phyloP scores from a whole-genome alignment of 2,329 filamentous ascomycete species.

The Colletotrichum siamense region DNA sequence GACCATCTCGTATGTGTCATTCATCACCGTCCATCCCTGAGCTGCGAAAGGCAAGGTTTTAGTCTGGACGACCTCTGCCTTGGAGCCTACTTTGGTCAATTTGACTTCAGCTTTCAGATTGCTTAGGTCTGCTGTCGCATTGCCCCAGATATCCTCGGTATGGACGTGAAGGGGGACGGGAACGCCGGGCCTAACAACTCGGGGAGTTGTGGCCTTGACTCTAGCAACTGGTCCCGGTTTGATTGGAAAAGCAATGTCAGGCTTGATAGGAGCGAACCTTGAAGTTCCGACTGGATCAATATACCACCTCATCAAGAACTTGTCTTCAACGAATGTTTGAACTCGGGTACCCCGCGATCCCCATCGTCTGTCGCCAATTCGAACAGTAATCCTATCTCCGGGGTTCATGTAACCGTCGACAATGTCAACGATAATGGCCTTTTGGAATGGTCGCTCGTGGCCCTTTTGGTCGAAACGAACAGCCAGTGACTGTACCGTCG shows the following conservation, averaged over 20 bases:
- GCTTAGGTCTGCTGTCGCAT: slow-evolving; percentile 25
- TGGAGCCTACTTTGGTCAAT: neutral
- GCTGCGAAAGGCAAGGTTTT: neutral
- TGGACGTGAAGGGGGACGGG: slow-evolving; percentile 28
- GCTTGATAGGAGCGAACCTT: slow-evolving; percentile 36
- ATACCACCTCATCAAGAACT: slow-evolving; percentile 39
- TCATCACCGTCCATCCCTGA: slow-evolving; percentile 10
- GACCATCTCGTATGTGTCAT: neutral
- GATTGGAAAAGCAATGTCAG: slow-evolving; percentile 33
- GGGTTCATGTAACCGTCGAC: slow-evolving; percentile 42
- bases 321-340: slow-evolving; percentile 40
- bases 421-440: slow-evolving; percentile 40
- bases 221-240: slow-evolving; percentile 24
- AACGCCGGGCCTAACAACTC: slow-evolving; percentile 24
- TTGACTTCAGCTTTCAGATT: neutral
- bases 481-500: slow-evolving; percentile 35
- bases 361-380: slow-evolving; percentile 36
- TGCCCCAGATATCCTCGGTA: slow-evolving; percentile 32
- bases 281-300: slow-evolving; percentile 41
- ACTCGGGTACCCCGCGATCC: slow-evolving; percentile 34
- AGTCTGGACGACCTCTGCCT: neutral
- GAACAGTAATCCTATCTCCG: slow-evolving; percentile 36
- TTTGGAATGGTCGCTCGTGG: slow-evolving; percentile 41
- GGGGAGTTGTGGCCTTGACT: slow-evolving; percentile 25
- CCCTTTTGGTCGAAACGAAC: slow-evolving; percentile 43